Base-by-base conservation (phyloP, 2,329 filamentous ascomycete species). In the Venturia carpophila region DNA sequence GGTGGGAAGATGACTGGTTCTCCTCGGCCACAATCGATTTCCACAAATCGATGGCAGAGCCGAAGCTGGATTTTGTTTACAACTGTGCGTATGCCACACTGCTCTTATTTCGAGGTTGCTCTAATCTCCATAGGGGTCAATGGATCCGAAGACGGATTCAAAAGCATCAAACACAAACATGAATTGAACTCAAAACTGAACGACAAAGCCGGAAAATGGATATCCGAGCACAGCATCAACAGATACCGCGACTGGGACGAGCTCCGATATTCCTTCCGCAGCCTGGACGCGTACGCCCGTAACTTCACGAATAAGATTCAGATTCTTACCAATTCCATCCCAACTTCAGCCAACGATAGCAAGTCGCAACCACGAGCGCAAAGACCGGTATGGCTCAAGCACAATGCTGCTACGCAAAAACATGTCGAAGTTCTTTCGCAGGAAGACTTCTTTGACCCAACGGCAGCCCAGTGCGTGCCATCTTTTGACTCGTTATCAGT, bases 221-320 rank as follows among this genome's bases (percentile, higher is more conserved):
- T 79, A 24, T 70, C 72, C 24, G 74, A 74, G 7, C 77, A 79
- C 65, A 72, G 76, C 61, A 72, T 77, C 55, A 79, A 79, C 67
- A 69, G 77, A 21, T 79, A 79, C 67, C 75, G 77, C 1, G 77
- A 79, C 66, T 79, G 77, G 77, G 73, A 79, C 58, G 77, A 79
- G 68, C 67, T 79, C n/a, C 72, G 75, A 39, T 79, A 77, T 66
- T 79, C 77, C 2, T 73, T 79, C 69, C 73, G 77, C 37, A 79
- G 76, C 55, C 71, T 79, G 24, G 74, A 79, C 65, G 73, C 72
- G 45, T 75, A 77, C 64, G 77, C 77, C n/a, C 69, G 70, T 41
- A 69, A 68, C 6, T 78, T 79, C 68, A 68, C 74, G 61, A 79
- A 79, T 69, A 76, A 77, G 67, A 76, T 79, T 43, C 77, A 78